Evolutionary conservation across 1,139 yeast genomes (phyloP).

Genomic region (Yamadazyma atmosphaerica): DNA sequence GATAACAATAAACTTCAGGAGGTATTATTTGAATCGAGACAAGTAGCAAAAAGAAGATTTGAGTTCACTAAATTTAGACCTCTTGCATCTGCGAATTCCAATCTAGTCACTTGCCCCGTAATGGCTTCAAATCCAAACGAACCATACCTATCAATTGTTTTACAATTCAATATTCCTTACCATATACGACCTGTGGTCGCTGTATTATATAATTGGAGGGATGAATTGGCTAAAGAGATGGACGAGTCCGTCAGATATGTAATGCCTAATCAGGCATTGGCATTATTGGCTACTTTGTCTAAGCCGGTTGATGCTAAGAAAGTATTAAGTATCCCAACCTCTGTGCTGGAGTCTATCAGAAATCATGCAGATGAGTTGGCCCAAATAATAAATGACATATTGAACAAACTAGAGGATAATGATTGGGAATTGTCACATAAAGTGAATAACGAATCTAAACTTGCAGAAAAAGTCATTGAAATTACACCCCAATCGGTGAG

Average conservation of each 20-base stretch:
- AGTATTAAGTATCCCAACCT: constrained; percentile 53
- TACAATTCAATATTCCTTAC: constrained; percentile 64
- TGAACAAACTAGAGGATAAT: constrained; percentile 27
- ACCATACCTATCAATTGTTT: constrained; percentile 61
- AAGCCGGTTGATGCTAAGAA: constrained; percentile 60
- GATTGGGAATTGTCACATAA: constrained; percentile 34
- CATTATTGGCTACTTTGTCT: constrained; percentile 54
- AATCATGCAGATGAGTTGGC: constrained; percentile 59
- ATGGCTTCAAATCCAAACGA: constrained; percentile 47
- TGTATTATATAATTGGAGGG: constrained; percentile 81
- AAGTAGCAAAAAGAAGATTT: constrained; percentile 78
- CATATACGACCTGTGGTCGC: constrained; percentile 58
- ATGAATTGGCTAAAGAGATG: constrained; percentile 62
- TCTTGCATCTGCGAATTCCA: constrained; percentile 18
- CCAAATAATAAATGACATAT: constrained; percentile 44
- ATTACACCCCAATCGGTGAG: constrained; percentile 5
- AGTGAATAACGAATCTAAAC: constrained; percentile 5
- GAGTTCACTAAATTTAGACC: constrained; percentile 72
- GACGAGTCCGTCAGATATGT: constrained; percentile 87
- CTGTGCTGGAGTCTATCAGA: constrained; percentile 57
- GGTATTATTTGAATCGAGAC: constrained; percentile 77
- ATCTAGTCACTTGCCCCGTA: constrained; percentile 47
- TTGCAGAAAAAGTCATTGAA: background rate
- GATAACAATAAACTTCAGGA: constrained; percentile 26
- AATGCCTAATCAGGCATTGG: constrained; percentile 79